These are phyloP conservation scores for Colletotrichum paranaense DNA, from an alignment of 2,329 filamentous ascomycete species.

Conservation along the genomic window DNA sequence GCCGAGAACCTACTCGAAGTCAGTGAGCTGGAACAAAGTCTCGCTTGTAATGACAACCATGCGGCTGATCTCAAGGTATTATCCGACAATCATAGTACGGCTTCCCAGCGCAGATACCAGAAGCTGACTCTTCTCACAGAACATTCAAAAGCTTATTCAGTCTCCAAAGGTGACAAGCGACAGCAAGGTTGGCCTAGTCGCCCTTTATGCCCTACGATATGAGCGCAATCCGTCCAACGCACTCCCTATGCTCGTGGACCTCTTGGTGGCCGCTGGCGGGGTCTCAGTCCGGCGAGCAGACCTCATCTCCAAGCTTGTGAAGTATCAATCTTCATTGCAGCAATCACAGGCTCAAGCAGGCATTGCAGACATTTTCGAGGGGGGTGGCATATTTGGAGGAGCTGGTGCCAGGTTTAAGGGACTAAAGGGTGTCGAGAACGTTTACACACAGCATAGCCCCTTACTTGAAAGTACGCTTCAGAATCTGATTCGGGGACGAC, in stretches of 20 bases:
- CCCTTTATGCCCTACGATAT: constrained; percentile 95
- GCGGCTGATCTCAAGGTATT: constrained; percentile 86
- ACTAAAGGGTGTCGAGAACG: constrained; percentile 96
- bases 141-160: constrained; percentile 87
- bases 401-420: constrained; percentile 92
- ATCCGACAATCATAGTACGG: neutral
- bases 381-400: constrained; percentile 89
- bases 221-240: constrained; percentile 87
- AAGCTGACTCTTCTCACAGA: constrained; percentile 56
- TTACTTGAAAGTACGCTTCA: constrained; percentile 88
- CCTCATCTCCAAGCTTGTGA: constrained; percentile 83
- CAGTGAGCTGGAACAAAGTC: constrained; percentile 94
- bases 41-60: constrained; percentile 98
- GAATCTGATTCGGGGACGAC: constrained; percentile 89
- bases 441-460: constrained; percentile 97
- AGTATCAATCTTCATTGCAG: constrained; percentile 89
- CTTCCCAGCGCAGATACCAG: neutral
- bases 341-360: constrained; percentile 79
- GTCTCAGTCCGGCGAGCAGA: constrained; percentile 81
- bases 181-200: constrained; percentile 89
- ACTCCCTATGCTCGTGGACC: constrained; percentile 85
- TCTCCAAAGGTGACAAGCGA: constrained; percentile 80
- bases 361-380: constrained; percentile 92
- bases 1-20: constrained; percentile 92
- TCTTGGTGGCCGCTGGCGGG: constrained; percentile 85